These are phyloP conservation scores for Suillus luteus DNA, from an alignment of 768 basidiomycete species.

Conservation along the genomic window DNA sequence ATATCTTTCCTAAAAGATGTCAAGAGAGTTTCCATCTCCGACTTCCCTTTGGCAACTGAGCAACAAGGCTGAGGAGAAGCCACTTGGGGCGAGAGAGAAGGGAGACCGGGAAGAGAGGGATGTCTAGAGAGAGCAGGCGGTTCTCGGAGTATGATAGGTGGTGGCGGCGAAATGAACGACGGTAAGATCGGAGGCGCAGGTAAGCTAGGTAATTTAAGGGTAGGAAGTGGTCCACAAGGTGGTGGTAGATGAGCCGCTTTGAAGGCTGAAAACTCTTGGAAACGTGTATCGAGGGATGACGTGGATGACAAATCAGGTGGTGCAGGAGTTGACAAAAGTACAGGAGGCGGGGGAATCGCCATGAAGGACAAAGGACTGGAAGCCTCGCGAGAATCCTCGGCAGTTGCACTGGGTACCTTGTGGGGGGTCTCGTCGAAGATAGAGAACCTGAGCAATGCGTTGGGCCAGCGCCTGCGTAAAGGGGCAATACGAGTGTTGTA, in stretches of 20 bases:
- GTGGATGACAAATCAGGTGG: background rate
- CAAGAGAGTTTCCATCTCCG: constrained; percentile 50
- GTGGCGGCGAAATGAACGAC: constrained; percentile 18
- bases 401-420: constrained; percentile 30
- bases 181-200: constrained; percentile 1
- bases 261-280: background rate
- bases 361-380: background rate
- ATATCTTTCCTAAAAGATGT: constrained; percentile 55
- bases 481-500: constrained; percentile 53
- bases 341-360: constrained; percentile 8
- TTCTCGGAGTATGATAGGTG: constrained; percentile 37
- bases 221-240: constrained; percentile 5
- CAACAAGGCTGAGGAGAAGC: constrained; percentile 38
- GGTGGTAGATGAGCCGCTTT: background rate
- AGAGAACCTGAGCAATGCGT: constrained; percentile 62
- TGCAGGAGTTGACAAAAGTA: background rate
- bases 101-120: constrained; percentile 15
- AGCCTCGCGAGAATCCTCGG: background rate
- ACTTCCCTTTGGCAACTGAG: constrained; percentile 46
- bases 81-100: constrained; percentile 20
- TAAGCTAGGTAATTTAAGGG: background rate
- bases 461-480: constrained; percentile 56
- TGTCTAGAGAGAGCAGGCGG: constrained; percentile 12
- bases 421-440: constrained; percentile 54
- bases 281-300: background rate